Evolutionary conservation across 1,284 basidiomycete genomes (phyloP).

Genomic region (Fistulinella staudtii): DNA sequence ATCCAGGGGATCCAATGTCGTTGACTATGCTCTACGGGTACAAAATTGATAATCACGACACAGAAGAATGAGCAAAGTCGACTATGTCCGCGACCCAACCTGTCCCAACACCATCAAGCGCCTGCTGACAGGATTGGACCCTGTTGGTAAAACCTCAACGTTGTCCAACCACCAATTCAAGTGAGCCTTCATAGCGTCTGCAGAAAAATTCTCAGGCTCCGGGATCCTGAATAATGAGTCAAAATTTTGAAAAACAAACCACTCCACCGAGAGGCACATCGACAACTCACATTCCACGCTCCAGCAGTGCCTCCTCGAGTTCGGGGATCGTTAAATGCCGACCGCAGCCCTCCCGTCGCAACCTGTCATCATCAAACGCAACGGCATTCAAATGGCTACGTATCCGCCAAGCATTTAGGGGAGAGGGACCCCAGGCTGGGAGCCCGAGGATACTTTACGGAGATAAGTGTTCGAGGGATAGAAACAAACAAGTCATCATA

Average conservation of each 20-base stretch:
- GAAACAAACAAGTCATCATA: conserved; percentile 24
- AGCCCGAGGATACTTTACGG: conserved; percentile 51
- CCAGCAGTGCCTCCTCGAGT: conserved; percentile 59
- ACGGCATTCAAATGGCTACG: conserved; percentile 52
- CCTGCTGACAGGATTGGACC: conserved; percentile 39
- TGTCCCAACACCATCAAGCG: conserved; percentile 40
- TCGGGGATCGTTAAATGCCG: conserved; percentile 47
- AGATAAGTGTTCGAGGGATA: conserved; percentile 1
- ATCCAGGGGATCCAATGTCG: too few species aligned
- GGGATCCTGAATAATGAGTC: conserved; percentile 19
- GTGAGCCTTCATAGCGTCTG: conserved; percentile 42
- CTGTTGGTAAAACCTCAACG: conserved; percentile 26
- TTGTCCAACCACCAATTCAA: conserved; percentile 61
- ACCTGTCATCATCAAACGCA: conserved; percentile 54
- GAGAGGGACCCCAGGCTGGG: conserved; percentile 52
- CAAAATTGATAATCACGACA: too few species aligned
- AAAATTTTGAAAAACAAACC: not conserved
- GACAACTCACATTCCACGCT: conserved; percentile 65
- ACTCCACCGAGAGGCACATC: not conserved
- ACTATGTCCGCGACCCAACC: conserved; percentile 28
- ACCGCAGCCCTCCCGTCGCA: conserved; percentile 49
- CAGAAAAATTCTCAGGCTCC: conserved; percentile 33
- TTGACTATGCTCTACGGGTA: too few species aligned
- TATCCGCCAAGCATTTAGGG: conserved; percentile 52
- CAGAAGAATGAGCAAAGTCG: too few species aligned